Percentiles rank a stretch among this genome's conserved stretches.
Evolutionary conservation across 495 filamentous ascomycete species (phyloP).

Genomic region (Lasiosphaeria miniovina): DNA sequence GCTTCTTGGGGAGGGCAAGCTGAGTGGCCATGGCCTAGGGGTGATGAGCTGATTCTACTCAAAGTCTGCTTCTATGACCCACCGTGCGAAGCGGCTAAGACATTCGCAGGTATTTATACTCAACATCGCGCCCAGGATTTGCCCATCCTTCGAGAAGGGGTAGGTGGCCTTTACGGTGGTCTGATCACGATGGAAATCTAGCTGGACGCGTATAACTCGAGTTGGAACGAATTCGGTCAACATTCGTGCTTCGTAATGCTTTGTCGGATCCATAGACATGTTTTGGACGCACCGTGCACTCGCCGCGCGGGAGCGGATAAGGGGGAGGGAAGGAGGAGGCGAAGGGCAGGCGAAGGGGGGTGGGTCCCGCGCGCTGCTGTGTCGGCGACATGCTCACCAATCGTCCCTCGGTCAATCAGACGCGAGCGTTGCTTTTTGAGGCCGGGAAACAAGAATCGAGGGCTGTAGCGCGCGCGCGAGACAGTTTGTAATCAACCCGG

Average conservation of each 20-base stretch:
- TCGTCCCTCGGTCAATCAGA: not conserved
- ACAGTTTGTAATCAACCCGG: not conserved
- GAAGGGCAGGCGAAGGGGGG: no score
- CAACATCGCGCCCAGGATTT: not conserved
- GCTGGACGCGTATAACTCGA: no score
- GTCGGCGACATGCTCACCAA: not conserved
- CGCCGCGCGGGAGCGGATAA: not conserved
- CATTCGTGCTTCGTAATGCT: no score
- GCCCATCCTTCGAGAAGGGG: not conserved
- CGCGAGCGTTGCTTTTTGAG: not conserved
- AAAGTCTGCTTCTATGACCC: not conserved
- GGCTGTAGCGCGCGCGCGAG: not conserved
- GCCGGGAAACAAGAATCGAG: not conserved
- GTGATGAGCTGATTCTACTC: not conserved
- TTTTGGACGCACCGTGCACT: no score
- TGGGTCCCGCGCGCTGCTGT: not conserved
- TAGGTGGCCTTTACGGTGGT: no score
- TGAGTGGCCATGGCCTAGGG: not conserved
- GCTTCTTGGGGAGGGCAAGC: not conserved
- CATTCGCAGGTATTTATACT: not conserved
- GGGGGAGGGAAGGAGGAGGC: not conserved
- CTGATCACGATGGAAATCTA: no score
- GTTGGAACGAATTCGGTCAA: no score
- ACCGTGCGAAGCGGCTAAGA: not conserved
- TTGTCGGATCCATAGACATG: no score